phyloP scores from a whole-genome alignment of 1,139 yeast species.

The Blastobotrys raffinosifermentans region DNA sequence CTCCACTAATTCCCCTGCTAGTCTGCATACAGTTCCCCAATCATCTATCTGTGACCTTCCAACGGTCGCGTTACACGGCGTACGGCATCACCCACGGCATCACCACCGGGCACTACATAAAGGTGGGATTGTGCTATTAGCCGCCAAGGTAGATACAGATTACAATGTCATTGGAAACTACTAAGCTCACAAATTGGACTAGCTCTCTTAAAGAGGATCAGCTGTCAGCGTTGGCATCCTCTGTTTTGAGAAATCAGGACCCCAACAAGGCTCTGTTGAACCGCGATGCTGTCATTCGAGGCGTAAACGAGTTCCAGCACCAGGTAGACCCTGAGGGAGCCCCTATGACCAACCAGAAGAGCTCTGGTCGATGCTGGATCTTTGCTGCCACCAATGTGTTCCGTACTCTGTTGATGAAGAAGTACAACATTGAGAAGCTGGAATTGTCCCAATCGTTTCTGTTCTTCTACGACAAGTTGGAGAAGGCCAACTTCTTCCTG shows the following conservation, averaged over 20 bases:
- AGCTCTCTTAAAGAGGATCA: slow-evolving; percentile 24
- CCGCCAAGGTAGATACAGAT: neutral
- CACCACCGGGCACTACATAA: too few relatives aligned
- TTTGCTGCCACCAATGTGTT: slow-evolving; percentile 75
- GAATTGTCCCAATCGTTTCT: slow-evolving; percentile 69
- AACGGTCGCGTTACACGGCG: too few relatives aligned
- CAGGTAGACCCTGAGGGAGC: slow-evolving; percentile 59
- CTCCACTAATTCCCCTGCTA: too few relatives aligned
- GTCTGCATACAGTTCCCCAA: too few relatives aligned
- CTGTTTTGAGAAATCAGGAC: slow-evolving; percentile 31
- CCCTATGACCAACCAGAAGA: slow-evolving; percentile 67
- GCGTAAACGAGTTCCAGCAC: slow-evolving; percentile 48
- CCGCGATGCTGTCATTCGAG: slow-evolving; percentile 39
- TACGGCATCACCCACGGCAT: too few relatives aligned
- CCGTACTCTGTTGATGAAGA: slow-evolving; percentile 55
- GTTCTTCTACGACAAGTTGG: slow-evolving; percentile 70
- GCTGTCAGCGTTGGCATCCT: slow-evolving; percentile 26
- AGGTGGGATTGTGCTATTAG: too few relatives aligned
- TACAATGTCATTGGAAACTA: slow-evolving; percentile 14
- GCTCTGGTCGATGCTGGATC: slow-evolving; percentile 82
- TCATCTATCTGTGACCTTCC: too few relatives aligned
- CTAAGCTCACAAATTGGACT: slow-evolving; percentile 25
- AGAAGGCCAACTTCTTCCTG: slow-evolving; percentile 61
- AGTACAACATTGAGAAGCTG: slow-evolving; percentile 60
- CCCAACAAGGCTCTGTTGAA: slow-evolving; percentile 36